Base-by-base conservation (phyloP, 2,329 filamentous ascomycete genomes). In the Paracamarosporium sp. region DNA sequence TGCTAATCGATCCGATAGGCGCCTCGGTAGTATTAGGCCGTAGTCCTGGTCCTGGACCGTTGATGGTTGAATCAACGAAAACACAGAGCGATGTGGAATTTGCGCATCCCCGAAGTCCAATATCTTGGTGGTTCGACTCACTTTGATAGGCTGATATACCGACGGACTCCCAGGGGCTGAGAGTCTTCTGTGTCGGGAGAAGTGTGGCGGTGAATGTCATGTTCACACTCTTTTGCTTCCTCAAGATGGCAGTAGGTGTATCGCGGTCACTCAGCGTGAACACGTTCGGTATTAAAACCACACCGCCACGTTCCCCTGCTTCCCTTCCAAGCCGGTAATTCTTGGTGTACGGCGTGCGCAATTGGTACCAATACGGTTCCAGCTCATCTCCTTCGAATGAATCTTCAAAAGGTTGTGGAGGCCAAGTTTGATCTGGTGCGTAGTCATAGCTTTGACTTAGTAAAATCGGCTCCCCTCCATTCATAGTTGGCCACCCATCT, bases 171-270 rank as follows among this genome's bases (percentile, higher is more conserved):
- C 46, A 25, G 2, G 20, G 8, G 7, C 17, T 25, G 3, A 50
- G 6, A 5, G 4, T 5, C 28, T 36, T 33, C 5, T 50, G 25
- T 9, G 28, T 25, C 8, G 15, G 13, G 5, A 33, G 25, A 5
- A 50, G 31, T 20, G 46, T 25, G 6, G 46, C 46, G n/a, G 46
- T 31, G 46, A 50, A 50, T 12, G 46, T 50, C 46, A 50, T 50
- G 20, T 50, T 50, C 6, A 50, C 6, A 8, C 24, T 31, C 11
- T 17, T 35, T 13, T 50, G 46, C 30, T 50, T 50, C 7, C 46
- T 15, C 5, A 50, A 17, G 12, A 50, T 28, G n/a, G 46, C 46
- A 5, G 46, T 30, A 8, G 46, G 46, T 9, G 46, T 50, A 17
- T 50, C 46, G 8, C 46, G 27, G 13, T 50, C 46, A 20, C 46